Percentiles rank a stretch among this genome's conserved stretches.
Evolutionary conservation across 208 protist genomes (phyloP).

Genomic region (Leptomonas seymouri): DNA sequence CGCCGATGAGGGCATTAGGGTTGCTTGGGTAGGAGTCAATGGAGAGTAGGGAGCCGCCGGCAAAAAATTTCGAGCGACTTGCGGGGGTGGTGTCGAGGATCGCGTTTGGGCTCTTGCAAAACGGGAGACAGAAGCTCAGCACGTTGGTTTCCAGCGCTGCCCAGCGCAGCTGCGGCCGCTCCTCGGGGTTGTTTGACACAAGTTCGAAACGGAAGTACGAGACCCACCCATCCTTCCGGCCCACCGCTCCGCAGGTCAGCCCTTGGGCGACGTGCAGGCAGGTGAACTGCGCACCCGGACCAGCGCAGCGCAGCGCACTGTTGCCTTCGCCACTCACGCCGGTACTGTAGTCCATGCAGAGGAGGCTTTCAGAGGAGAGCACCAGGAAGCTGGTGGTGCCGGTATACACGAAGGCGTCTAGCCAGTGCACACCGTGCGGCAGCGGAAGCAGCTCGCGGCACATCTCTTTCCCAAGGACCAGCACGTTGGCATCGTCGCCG

Average conservation of each 20-base stretch:
- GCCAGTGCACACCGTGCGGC: slow-evolving; percentile 61
- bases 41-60: slow-evolving; percentile 52
- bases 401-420: slow-evolving; percentile 72
- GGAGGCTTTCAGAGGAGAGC: slow-evolving; percentile 64
- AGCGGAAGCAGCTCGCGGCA: slow-evolving; percentile 59
- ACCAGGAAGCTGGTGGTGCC: slow-evolving; percentile 81
- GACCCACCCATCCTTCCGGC: slow-evolving; percentile 61
- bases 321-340: slow-evolving; percentile 19
- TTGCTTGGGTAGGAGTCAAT: slow-evolving; percentile 80
- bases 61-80: slow-evolving; percentile 43
- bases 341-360: slow-evolving; percentile 73
- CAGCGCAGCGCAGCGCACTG: slow-evolving; percentile 40
- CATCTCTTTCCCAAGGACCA: slow-evolving; percentile 69
- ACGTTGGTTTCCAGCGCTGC: slow-evolving; percentile 53
- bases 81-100: slow-evolving; percentile 28
- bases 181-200: slow-evolving; percentile 33
- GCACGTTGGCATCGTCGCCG: slow-evolving; percentile 67
- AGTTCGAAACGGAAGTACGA: slow-evolving; percentile 71
- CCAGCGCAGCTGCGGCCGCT: slow-evolving; percentile 57
- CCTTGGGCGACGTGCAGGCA: slow-evolving; percentile 77
- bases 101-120: slow-evolving; percentile 31
- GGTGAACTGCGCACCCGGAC: slow-evolving; percentile 46
- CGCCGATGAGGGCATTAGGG: slow-evolving; percentile 75
- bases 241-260: slow-evolving; percentile 72
- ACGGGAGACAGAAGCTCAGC: slow-evolving; percentile 58